Evolutionary conservation across 352 stramenopile species (phyloP).

Genomic region (Globisporangium abappressorium): DNA sequence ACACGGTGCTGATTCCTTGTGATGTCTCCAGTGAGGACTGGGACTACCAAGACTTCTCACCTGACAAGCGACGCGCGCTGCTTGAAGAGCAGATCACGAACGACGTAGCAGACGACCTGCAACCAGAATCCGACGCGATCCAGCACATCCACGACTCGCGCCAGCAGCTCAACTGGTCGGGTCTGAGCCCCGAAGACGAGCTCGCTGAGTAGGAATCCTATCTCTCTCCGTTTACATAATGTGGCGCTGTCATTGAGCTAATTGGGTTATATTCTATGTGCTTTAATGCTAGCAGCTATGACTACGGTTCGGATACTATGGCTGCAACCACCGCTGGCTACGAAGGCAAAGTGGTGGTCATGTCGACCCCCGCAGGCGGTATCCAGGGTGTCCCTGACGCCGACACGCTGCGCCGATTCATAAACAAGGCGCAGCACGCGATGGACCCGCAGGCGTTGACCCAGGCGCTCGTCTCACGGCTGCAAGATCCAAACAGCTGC

Average conservation of each 20-base stretch:
- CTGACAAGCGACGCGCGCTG: constrained; percentile 56
- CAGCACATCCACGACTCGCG: constrained; percentile 29
- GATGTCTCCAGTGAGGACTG: constrained; percentile 45
- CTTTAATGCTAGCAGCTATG: constrained; percentile 18
- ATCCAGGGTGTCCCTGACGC: constrained; percentile 55
- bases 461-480: constrained; percentile 29
- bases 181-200: constrained; percentile 43
- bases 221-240: not conserved
- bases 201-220: constrained; percentile 38
- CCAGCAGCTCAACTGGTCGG: constrained; percentile 37
- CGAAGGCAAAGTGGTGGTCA: constrained; percentile 44
- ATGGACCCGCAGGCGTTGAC: constrained; percentile 32
- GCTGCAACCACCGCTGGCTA: constrained; percentile 20
- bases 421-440: constrained; percentile 30
- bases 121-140: constrained; percentile 30
- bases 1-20: not conserved
- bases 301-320: constrained; percentile 17
- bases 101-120: constrained; percentile 34
- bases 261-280: not conserved
- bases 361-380: constrained; percentile 44
- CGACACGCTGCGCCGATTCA: constrained; percentile 41
- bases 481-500: constrained; percentile 31
- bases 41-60: constrained; percentile 71
- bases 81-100: constrained; percentile 47
- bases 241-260: not conserved